Conservation (phyloP, 2,329 filamentous ascomycete genomes). For the Pyricularia grisea region DNA sequence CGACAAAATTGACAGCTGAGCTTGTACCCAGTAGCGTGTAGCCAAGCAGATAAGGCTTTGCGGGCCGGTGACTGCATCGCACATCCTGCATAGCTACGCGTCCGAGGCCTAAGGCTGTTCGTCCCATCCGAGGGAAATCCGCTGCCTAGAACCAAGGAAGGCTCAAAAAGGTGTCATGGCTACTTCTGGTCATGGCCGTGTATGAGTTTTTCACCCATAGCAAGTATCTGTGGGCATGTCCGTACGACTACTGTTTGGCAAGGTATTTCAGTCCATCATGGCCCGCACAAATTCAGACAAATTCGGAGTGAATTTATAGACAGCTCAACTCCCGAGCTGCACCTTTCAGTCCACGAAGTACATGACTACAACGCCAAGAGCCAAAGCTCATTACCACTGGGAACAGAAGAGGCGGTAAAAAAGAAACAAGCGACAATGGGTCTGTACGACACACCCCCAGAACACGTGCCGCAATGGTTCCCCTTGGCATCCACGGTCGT, state of each 20-base stretch:
- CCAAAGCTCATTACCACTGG: neutral
- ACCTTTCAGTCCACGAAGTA: neutral
- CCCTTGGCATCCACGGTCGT: slow-evolving; percentile 23
- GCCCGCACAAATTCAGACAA: too few species aligned
- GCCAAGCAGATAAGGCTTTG: neutral
- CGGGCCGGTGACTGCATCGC: neutral
- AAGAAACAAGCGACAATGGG: neutral
- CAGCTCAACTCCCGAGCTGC: too few species aligned
- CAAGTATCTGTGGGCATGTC: too few species aligned
- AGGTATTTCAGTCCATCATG: neutral
- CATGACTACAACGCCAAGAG: too few species aligned
- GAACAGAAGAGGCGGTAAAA: neutral
- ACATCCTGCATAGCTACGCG: too few species aligned
- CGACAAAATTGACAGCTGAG: neutral
- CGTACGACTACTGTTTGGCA: neutral
- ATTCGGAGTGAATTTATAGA: too few species aligned
- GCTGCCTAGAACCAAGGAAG: neutral
- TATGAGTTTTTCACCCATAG: neutral
- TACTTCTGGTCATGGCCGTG: neutral
- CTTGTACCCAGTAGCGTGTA: too few species aligned
- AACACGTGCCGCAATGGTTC: slow-evolving; percentile 23
- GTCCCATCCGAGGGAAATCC: neutral
- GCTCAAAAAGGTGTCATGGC: neutral
- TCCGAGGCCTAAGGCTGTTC: neutral
- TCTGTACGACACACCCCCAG: slow-evolving; percentile 24